These are phyloP conservation scores for Solanum piurae DNA, from an alignment of 257 asterid genomes.

Conservation along the genomic window DNA sequence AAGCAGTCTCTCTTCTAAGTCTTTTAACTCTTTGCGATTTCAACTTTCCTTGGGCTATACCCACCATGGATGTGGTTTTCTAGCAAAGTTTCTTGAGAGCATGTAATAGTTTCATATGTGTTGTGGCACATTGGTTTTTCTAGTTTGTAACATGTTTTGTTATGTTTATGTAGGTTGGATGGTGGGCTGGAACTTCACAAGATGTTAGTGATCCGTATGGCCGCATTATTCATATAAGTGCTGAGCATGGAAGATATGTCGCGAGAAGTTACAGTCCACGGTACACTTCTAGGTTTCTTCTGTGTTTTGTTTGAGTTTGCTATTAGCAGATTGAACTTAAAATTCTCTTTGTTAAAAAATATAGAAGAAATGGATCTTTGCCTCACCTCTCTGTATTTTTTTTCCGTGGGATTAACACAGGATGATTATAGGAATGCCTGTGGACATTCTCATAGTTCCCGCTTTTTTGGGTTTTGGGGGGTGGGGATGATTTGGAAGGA, in stretches of 20 bases:
- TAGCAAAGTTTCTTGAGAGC: not conserved
- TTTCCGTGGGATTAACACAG: not conserved
- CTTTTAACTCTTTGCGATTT: not conserved
- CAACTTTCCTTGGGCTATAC: not conserved
- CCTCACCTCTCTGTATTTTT: not conserved
- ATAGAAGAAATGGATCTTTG: not conserved
- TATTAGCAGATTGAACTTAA: not conserved
- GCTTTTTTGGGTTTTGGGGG: not conserved
- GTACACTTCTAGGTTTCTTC: conserved; percentile 27
- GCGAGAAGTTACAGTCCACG: conserved; percentile 92
- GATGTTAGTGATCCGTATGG: conserved; percentile 74
- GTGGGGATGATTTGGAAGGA: not conserved
- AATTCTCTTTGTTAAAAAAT: not conserved
- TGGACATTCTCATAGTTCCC: not conserved
- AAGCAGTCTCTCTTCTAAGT: not conserved
- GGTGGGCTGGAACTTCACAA: conserved; percentile 97
- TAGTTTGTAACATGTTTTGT: conserved; percentile 3
- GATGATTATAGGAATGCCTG: not conserved
- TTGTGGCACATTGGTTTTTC: not conserved
- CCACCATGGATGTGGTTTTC: not conserved
- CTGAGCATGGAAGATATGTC: conserved; percentile 88
- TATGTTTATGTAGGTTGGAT: conserved; percentile 69
- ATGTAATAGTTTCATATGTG: not conserved
- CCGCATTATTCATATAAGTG: conserved; percentile 69
- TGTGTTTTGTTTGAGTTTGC: not conserved